phyloP scores from a whole-genome alignment of 352 stramenopile genomes.

The Phytophthora meadii region DNA sequence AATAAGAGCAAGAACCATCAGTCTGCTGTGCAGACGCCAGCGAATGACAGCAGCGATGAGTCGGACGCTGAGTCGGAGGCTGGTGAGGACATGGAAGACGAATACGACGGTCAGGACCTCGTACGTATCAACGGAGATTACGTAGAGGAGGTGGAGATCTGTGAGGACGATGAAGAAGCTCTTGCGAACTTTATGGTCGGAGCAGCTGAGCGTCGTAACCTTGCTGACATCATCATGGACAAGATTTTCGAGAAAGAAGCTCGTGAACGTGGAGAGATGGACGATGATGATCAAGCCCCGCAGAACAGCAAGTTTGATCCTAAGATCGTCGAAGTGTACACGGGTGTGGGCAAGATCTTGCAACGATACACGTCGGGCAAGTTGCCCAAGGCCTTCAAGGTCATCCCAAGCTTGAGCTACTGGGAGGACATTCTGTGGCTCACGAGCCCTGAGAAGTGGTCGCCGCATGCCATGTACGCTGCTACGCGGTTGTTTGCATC shows the following conservation, averaged over 20 bases:
- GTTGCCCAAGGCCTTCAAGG: conserved; percentile 99
- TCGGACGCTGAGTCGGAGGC: conserved; percentile 49
- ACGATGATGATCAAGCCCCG: conserved; percentile 59
- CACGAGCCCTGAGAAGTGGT: conserved; percentile 98
- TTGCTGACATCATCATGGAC: conserved; percentile 99
- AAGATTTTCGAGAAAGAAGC: conserved; percentile 98
- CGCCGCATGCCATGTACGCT: conserved; percentile 97
- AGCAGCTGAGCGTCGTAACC: conserved; percentile 87
- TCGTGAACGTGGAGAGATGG: conserved; percentile 81
- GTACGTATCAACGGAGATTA: conserved; percentile 92
- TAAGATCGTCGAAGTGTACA: conserved; percentile 99
- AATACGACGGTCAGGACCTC: conserved; percentile 91
- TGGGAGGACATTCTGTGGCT: conserved; percentile 99
- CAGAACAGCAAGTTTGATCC: conserved; percentile 81
- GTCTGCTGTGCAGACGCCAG: conserved; percentile 26
- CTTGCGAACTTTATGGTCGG: conserved; percentile 90
- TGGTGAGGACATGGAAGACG: conserved; percentile 89
- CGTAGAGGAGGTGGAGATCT: conserved; percentile 91
- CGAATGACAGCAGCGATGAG: conserved; percentile 66
- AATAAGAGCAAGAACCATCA: conserved; percentile 42
- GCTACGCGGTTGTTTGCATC: conserved; percentile 98
- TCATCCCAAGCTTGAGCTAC: conserved; percentile 98
- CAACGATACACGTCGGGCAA: conserved; percentile 98
- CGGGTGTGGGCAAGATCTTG: conserved; percentile 97
- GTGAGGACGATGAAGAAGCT: conserved; percentile 87